Evolutionary conservation across 2,329 filamentous ascomycete species (phyloP).

Genomic region (Catunica adiposa): DNA sequence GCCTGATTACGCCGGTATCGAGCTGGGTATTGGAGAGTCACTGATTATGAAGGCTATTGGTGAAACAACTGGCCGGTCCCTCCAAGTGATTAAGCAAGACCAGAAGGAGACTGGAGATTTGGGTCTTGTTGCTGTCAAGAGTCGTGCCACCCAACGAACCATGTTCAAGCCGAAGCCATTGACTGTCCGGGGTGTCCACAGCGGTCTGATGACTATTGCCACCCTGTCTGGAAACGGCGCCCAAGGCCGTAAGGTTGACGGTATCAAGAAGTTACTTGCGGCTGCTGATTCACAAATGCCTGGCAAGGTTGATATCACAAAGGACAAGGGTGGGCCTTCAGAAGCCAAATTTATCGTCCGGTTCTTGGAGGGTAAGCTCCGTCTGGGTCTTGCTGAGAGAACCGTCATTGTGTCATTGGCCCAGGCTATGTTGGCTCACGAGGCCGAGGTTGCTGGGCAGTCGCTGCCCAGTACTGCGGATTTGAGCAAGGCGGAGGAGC

Average conservation of each 20-base stretch:
- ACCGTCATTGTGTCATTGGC: conserved; percentile 81
- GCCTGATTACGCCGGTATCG: conserved; percentile 89
- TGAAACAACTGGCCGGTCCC: conserved; percentile 75
- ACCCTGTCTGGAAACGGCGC: conserved; percentile 73
- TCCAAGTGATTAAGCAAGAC: conserved; percentile 82
- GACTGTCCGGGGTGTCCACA: conserved; percentile 72
- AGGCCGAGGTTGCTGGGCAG: conserved; percentile 48
- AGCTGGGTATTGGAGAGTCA: conserved; percentile 95
- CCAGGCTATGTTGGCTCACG: conserved; percentile 74
- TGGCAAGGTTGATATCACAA: conserved; percentile 73
- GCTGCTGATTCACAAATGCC: conserved; percentile 60
- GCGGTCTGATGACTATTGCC: conserved; percentile 75
- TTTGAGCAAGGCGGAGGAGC: conserved; percentile 65
- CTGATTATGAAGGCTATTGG: conserved; percentile 98
- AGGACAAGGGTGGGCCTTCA: conserved; percentile 84
- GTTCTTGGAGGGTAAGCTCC: conserved; percentile 85
- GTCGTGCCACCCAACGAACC: conserved; percentile 82
- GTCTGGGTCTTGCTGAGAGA: conserved; percentile 79
- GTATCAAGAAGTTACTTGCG: conserved; percentile 92
- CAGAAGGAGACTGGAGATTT: conserved; percentile 95
- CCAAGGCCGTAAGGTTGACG: conserved; percentile 78
- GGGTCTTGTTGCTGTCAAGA: conserved; percentile 87
- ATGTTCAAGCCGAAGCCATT: conserved; percentile 96
- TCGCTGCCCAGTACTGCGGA: conserved; percentile 58
- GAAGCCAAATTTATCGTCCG: conserved; percentile 90